Evolutionary conservation across 257 asterid species (phyloP), one percentile per base, ranked within the genome.

Genomic region (Forsythia viridissima): DNA sequence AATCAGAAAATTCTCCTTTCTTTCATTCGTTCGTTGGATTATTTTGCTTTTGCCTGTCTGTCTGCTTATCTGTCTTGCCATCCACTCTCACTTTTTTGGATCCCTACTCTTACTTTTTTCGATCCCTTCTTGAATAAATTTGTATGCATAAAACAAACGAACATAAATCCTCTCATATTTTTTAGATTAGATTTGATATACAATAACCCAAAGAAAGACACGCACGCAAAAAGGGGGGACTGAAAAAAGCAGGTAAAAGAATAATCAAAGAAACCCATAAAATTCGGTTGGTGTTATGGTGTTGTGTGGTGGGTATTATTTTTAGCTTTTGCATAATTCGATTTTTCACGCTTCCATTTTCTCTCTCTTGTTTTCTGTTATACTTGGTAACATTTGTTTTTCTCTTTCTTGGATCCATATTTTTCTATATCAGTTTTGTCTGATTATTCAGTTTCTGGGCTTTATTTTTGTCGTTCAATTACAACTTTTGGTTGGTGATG

Each of bases 201-300:
- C 67, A 7, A 59, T 59, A 80, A 77, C 77, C 43, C 61, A 79
- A 72, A 79, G 80, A 73, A 82, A 79, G 84, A 79, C 82, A 74
- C 81, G 69, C 73, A 80, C 82, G 67, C 70, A 83, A 55, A 63
- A 66, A 78, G 37, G 83, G 83, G 83, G 80, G 76, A 80, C 80
- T 63, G 71, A 51, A 83, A 75, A 55, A 39, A 71, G 38, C 51
- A 72, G 73, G 65, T 41, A 36, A 63, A 59, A 8, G 16, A 66
- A 41, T 66, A 21, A 63, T 69, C 46, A 77, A 68, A 79, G 85
- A 77, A 80, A 78, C 82, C 88, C 91, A 81, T 88, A 79, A 81
- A 70, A 80, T 88, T 83, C 89, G 91, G 91, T 83, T 80, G 51
- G 90, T 87, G 79, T 21, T 63, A 55, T 71, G 76, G 44, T 83